Percentiles rank a stretch among this genome's conserved stretches.
Evolutionary conservation across 1,284 basidiomycete genomes (phyloP).

Genomic region (Rhodotorula sp.): DNA sequence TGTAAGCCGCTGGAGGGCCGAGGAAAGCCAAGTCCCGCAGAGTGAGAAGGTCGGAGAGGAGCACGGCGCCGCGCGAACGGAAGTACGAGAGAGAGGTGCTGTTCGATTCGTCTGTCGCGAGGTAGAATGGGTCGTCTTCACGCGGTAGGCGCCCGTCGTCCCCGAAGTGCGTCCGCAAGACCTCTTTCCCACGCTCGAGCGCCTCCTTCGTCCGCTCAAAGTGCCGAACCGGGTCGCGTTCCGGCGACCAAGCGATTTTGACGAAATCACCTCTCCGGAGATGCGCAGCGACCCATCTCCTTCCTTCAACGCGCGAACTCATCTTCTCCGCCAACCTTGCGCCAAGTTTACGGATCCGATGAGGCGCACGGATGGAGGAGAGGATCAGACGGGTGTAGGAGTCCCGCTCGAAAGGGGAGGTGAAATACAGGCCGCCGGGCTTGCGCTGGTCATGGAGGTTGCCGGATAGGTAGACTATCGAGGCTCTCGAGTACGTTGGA

Average conservation of each 20-base stretch:
- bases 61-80: constrained; percentile 49
- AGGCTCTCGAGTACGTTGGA: constrained; percentile 37
- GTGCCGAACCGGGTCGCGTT: constrained; percentile 51
- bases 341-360: constrained; percentile 48
- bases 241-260: constrained; percentile 22
- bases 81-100: constrained; percentile 49
- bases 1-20: constrained; percentile 54
- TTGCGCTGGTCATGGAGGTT: constrained; percentile 53
- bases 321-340: constrained; percentile 49
- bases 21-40: constrained; percentile 51
- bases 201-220: constrained; percentile 50
- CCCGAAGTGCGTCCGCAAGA: constrained; percentile 29
- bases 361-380: constrained; percentile 47
- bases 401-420: constrained; percentile 46
- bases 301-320: constrained; percentile 47
- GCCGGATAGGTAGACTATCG: constrained; percentile 51
- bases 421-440: constrained; percentile 53
- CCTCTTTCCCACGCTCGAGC: constrained; percentile 47
- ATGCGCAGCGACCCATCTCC: constrained; percentile 55
- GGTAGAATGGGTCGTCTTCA: constrained; percentile 50
- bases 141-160: constrained; percentile 26
- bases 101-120: constrained; percentile 56
- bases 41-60: constrained; percentile 54
- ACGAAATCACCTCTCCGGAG: constrained; percentile 56
- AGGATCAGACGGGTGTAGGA: constrained; percentile 51